A percentile compares a stretch with the other conserved stretches of the same genome.
Evolutionary conservation across 805 yeast genomes (phyloP).

Genomic region (Saccharomycopsis sp.): DNA sequence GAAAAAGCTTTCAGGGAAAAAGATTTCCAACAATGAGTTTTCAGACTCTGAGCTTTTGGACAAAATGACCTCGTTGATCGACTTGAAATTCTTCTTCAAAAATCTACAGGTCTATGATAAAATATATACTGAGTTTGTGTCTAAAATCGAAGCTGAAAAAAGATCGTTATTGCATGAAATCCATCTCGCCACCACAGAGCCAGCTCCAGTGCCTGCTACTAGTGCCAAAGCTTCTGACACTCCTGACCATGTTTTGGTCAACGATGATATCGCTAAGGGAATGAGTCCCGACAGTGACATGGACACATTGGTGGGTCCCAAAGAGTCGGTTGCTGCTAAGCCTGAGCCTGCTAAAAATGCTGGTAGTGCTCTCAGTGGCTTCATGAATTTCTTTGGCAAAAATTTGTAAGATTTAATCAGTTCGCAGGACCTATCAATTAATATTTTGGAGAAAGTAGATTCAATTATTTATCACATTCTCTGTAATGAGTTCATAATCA

Average conservation of each 20-base stretch:
- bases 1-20: constrained; percentile 2
- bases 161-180: background rate
- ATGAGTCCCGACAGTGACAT: background rate
- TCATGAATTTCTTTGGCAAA: constrained; percentile 16
- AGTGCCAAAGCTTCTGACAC: background rate
- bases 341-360: background rate
- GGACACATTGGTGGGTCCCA: background rate
- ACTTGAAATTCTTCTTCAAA: constrained; percentile 14
- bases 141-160: constrained; percentile 2
- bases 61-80: constrained; percentile 15
- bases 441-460: no score
- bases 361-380: constrained; percentile 14
- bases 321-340: background rate
- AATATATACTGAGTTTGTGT: constrained; percentile 11
- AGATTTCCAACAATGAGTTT: background rate
- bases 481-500: background rate
- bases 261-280: background rate
- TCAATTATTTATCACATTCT: background rate
- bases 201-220: background rate
- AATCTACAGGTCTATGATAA: constrained; percentile 9
- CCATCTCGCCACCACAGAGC: background rate
- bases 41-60: constrained; percentile 4
- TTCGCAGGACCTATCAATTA: no score
- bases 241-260: background rate
- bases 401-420: no score